phyloP scores from a whole-genome alignment of 345 rosid genomes.

The Iberis pinnata region DNA sequence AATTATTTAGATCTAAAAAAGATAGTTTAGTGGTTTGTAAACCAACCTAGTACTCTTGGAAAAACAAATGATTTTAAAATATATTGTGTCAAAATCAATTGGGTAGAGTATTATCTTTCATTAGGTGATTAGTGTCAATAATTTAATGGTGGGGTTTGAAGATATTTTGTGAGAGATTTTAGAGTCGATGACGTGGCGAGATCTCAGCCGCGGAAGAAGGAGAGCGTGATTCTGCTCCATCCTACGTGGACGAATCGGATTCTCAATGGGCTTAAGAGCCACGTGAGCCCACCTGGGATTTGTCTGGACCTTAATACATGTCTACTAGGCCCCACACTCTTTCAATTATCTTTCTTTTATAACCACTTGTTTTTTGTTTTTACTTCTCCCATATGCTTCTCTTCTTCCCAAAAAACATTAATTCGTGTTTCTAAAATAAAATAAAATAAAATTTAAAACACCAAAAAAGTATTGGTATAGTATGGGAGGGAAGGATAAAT shows the following conservation, averaged over 20 bases:
- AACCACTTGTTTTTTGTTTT: conserved; percentile 22
- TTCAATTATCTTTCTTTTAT: conserved; percentile 12
- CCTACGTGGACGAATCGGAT: conserved; percentile 46
- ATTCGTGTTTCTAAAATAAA: too few relatives aligned
- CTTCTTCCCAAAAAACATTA: conserved; percentile 1
- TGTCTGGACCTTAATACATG: conserved; percentile 24
- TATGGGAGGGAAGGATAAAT: neutral
- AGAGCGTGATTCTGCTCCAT: conserved; percentile 30
- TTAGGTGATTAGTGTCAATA: too few relatives aligned
- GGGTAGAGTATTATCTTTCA: too few relatives aligned
- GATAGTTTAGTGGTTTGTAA: too few relatives aligned
- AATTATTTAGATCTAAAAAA: too few relatives aligned
- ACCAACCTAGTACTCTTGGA: too few relatives aligned
- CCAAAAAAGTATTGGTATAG: neutral
- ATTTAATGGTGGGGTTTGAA: conserved; percentile 14
- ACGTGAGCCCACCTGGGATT: conserved; percentile 45
- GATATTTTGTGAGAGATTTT: conserved; percentile 30
- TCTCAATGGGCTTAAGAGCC: conserved; percentile 29
- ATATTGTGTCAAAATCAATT: too few relatives aligned
- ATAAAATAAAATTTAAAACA: neutral
- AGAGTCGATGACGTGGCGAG: conserved; percentile 27
- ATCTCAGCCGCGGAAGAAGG: conserved; percentile 11
- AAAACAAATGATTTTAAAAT: too few relatives aligned
- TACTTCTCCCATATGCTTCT: conserved; percentile 22
- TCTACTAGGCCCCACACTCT: conserved; percentile 14